A percentile compares a stretch with the other conserved stretches of the same genome.
These are phyloP conservation scores for Polysphondylium violaceum DNA, from an alignment of 78 protist species.

Conservation along the genomic window DNA sequence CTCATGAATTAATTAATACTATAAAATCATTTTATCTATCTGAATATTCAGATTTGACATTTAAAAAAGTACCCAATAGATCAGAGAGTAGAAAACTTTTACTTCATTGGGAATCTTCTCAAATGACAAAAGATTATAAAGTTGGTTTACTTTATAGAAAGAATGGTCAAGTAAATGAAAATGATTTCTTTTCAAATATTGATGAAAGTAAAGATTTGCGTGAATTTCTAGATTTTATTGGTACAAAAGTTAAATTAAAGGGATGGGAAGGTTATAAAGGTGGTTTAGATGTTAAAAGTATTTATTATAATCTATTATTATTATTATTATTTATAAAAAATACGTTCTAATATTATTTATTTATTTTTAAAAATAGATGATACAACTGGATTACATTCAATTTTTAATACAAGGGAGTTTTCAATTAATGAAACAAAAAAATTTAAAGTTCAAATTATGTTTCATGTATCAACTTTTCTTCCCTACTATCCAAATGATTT, in stretches of 20 bases:
- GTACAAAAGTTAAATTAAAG: slow-evolving; percentile 54
- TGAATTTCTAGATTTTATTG: slow-evolving; percentile 84
- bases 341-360: background rate
- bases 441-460: slow-evolving; percentile 84
- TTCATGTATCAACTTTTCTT: slow-evolving; percentile 87
- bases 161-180: slow-evolving; percentile 66
- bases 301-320: background rate
- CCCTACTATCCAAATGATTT: slow-evolving; percentile 75
- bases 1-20: slow-evolving; percentile 37
- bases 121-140: slow-evolving; percentile 75
- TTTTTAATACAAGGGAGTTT: slow-evolving; percentile 46
- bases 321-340: background rate
- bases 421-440: slow-evolving; percentile 44
- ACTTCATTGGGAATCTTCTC: slow-evolving; percentile 65
- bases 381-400: slow-evolving; percentile 64
- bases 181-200: slow-evolving; percentile 74
- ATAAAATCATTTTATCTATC: slow-evolving; percentile 44
- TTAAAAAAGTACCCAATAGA: slow-evolving; percentile 47
- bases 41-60: slow-evolving; percentile 11
- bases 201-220: slow-evolving; percentile 44
- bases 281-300: slow-evolving; percentile 84
- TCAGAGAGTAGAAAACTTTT: slow-evolving; percentile 46
- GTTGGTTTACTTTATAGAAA: slow-evolving; percentile 80
- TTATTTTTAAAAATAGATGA: slow-evolving; percentile 9
- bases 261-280: slow-evolving; percentile 75